phyloP scores from a whole-genome alignment of 768 basidiomycete genomes.

The Saitozyma podzolica region DNA sequence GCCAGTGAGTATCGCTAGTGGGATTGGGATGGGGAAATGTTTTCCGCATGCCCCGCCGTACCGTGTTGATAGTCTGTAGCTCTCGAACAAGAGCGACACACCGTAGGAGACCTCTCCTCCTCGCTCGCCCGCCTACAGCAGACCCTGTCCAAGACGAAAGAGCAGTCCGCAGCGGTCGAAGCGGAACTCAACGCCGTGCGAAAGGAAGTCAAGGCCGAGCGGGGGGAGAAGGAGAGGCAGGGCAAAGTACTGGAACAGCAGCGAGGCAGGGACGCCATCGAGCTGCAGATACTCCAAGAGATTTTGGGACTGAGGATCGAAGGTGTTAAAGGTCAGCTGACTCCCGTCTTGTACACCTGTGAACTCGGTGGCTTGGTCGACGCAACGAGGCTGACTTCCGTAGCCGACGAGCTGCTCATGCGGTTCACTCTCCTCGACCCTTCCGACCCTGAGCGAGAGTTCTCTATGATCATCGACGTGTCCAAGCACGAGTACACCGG shows the following conservation, averaged over 20 bases:
- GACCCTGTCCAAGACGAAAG: slow-evolving; percentile 64
- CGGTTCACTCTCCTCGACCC: slow-evolving; percentile 70
- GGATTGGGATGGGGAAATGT: too few relatives aligned
- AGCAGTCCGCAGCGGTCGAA: slow-evolving; percentile 33
- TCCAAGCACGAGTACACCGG: slow-evolving; percentile 66
- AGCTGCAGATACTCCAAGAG: slow-evolving; percentile 63
- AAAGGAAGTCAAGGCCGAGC: slow-evolving; percentile 24
- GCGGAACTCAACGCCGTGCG: slow-evolving; percentile 31
- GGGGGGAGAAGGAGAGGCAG: slow-evolving; percentile 69
- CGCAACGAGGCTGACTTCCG: not conserved
- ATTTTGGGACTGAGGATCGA: slow-evolving; percentile 69
- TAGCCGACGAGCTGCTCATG: slow-evolving; percentile 67
- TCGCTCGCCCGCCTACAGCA: slow-evolving; percentile 71
- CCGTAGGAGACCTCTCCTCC: slow-evolving; percentile 60
- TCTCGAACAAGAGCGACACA: slow-evolving; percentile 43
- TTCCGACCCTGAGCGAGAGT: slow-evolving; percentile 63
- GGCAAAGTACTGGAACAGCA: slow-evolving; percentile 60
- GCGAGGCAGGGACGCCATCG: slow-evolving; percentile 60
- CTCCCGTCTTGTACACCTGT: not conserved
- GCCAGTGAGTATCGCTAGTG: slow-evolving; percentile 63
- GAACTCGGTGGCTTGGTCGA: not conserved
- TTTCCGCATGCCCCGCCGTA: slow-evolving; percentile 58
- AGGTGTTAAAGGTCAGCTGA: slow-evolving; percentile 63
- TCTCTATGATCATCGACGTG: slow-evolving; percentile 74
- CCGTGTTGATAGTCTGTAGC: slow-evolving; percentile 58